Conservation (phyloP, 2,329 filamentous ascomycete genomes). For the Trichophyton equinum region DNA sequence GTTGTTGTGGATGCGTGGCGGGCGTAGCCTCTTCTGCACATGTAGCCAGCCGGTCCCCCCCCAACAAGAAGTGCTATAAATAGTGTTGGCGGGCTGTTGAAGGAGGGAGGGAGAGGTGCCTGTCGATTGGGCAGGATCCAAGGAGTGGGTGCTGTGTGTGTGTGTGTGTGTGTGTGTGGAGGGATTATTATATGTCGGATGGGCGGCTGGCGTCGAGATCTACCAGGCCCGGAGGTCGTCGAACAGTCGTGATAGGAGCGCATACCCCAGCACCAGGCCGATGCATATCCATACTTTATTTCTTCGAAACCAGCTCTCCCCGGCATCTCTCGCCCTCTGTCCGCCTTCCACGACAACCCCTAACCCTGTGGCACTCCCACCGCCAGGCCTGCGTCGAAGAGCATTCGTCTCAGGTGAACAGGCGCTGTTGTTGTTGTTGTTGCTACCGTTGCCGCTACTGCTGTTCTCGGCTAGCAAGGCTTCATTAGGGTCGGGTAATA, state of each 20-base stretch:
- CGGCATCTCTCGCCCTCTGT: constrained; percentile 61
- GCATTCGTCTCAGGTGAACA: constrained; percentile 53
- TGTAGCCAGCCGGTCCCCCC: not conserved
- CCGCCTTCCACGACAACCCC: constrained; percentile 65
- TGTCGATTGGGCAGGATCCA: not conserved
- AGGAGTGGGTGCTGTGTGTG: not conserved
- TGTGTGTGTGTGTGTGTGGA: no score
- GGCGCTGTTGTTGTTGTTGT: constrained; percentile 16
- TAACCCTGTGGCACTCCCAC: constrained; percentile 41
- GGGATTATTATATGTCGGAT: no score
- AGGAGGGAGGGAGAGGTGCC: not conserved
- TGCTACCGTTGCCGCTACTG: constrained; percentile 14
- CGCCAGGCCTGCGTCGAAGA: constrained; percentile 50
- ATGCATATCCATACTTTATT: constrained; percentile 67
- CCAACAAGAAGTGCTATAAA: not conserved
- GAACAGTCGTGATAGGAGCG: constrained; percentile 64
- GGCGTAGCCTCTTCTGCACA: not conserved
- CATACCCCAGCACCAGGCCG: constrained; percentile 64
- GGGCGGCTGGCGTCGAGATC: not conserved
- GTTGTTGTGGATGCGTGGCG: not conserved
- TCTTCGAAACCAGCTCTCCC: constrained; percentile 66
- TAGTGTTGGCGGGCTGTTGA: not conserved
- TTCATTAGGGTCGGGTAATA: constrained; percentile 39
- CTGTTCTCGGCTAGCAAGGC: constrained; percentile 23
- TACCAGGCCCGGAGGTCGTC: constrained; percentile 25